Base-by-base conservation (phyloP, 805 yeast species). In the Candida caryicola region DNA sequence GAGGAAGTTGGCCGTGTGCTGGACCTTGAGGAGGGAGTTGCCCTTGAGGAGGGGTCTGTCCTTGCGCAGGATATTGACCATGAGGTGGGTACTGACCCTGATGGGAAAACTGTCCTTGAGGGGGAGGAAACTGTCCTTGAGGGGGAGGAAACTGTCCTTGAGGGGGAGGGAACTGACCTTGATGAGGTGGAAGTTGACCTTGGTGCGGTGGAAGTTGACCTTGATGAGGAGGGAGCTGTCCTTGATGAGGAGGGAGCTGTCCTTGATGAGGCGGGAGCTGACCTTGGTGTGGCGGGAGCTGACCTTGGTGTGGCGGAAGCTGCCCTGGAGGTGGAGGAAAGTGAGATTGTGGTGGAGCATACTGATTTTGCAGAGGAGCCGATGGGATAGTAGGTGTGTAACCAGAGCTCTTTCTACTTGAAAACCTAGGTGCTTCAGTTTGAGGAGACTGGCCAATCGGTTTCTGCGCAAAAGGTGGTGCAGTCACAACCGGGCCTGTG, bases 341-440 rank as follows among this genome's bases (percentile, higher is more conserved):
- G 14, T 19, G 43, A 28, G 18, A 21, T 21, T n/a, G 17, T 29
- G 7, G 44, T 14, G 43, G 44, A 14, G 46, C 45, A 15, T 38
- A 27, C 18, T 35, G 17, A 10, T 29, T 18, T 17, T 25, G 30
- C 10, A 10, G 25, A 7, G 25, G 25, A 21, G 25, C 25, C 7
- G 7, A 21, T 21, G 7, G 25, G 25, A 7, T 21, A 10, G 25
- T 21, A 21, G 25, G 9, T 21, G 28, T 21, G 26, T 27, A 14
- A 12, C 30, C n/a, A 8, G 33, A 17, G 13, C 16, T 30, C 14
- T 12, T 13, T 12, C 17, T 16, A 16, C 15, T 31, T 19, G 32
- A n/a, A n/a, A n/a, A n/a, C n/a, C n/a, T n/a, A n/a, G n/a, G n/a
- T n/a, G n/a, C n/a, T n/a, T n/a, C n/a, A n/a, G n/a, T n/a, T n/a